These are phyloP conservation scores for Termitomyces sp. DNA, from an alignment of 768 basidiomycete species.

Conservation along the genomic window DNA sequence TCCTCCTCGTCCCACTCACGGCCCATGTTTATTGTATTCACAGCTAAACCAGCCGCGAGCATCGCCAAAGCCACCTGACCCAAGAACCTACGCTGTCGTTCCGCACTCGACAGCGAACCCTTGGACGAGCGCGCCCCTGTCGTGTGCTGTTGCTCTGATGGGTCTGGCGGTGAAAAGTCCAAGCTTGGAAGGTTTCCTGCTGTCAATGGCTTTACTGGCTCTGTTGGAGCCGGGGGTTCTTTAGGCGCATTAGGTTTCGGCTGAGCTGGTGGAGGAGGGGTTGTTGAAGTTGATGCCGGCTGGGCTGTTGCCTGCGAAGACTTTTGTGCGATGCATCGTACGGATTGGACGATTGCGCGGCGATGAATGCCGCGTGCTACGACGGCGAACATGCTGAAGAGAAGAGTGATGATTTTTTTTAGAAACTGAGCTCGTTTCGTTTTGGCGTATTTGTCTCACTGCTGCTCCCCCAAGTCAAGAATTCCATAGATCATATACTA, in stretches of 20 bases:
- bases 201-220: conserved; percentile 18
- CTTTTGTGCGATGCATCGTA: conserved; percentile 14
- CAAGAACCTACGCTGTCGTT: conserved; percentile 59
- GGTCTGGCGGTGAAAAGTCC: conserved; percentile 61
- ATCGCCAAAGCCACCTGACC: conserved; percentile 52
- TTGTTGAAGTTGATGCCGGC: not conserved
- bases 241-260: conserved; percentile 12
- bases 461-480: not conserved
- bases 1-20: conserved; percentile 78
- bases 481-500: not conserved
- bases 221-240: conserved; percentile 7
- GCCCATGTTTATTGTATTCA: conserved; percentile 63
- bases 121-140: conserved; percentile 80
- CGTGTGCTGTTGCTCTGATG: conserved; percentile 39
- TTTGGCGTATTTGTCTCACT: conserved; percentile 9
- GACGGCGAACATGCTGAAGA: conserved; percentile 12
- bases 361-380: conserved; percentile 11
- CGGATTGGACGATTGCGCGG: conserved; percentile 10
- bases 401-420: conserved; percentile 3
- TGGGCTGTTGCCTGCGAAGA: not conserved
- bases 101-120: conserved; percentile 75
- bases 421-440: not conserved
- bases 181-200: conserved; percentile 43
- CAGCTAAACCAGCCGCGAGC: conserved; percentile 53
- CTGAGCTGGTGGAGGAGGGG: conserved; percentile 15